Conservation (phyloP, 345 rosid genomes). For the Viola odorata region DNA sequence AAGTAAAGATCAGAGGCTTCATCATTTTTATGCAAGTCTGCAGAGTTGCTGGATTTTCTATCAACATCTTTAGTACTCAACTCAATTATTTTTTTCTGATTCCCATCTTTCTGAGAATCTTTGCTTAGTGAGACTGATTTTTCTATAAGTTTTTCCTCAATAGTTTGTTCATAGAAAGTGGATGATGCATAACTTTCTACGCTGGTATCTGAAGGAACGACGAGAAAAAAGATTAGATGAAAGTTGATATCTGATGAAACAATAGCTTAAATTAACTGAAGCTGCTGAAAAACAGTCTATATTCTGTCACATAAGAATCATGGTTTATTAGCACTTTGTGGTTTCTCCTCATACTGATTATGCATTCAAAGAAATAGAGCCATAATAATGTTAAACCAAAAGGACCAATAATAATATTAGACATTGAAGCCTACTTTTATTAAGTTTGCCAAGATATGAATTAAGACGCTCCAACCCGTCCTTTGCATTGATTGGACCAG, state of each 20-base stretch:
- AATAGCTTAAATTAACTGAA: no score
- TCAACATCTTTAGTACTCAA: slow-evolving; percentile 14
- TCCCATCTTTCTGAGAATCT: slow-evolving; percentile 18
- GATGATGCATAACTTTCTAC: slow-evolving; percentile 10
- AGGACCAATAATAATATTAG: no score
- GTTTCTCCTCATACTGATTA: background rate
- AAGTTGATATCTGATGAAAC: background rate
- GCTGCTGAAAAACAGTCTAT: no score
- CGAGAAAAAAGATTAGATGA: slow-evolving; percentile 1
- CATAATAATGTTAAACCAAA: no score
- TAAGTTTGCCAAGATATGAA: slow-evolving; percentile 50
- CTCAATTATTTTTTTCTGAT: slow-evolving; percentile 14
- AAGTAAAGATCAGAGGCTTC: slow-evolving; percentile 61
- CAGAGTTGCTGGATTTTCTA: slow-evolving; percentile 20
- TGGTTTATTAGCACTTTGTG: no score
- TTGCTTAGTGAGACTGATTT: slow-evolving; percentile 20
- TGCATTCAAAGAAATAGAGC: no score
- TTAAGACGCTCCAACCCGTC: slow-evolving; percentile 40
- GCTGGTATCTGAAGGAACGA: slow-evolving; percentile 27
- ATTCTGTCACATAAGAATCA: no score
- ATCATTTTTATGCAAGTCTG: slow-evolving; percentile 29
- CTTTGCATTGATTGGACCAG: slow-evolving; percentile 20
- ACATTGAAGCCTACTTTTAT: slow-evolving; percentile 33
- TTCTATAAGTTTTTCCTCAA: slow-evolving; percentile 15
- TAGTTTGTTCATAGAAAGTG: slow-evolving; percentile 14